Evolutionary conservation across 352 stramenopile genomes (phyloP).

Genomic region (Peronospora destructor): DNA sequence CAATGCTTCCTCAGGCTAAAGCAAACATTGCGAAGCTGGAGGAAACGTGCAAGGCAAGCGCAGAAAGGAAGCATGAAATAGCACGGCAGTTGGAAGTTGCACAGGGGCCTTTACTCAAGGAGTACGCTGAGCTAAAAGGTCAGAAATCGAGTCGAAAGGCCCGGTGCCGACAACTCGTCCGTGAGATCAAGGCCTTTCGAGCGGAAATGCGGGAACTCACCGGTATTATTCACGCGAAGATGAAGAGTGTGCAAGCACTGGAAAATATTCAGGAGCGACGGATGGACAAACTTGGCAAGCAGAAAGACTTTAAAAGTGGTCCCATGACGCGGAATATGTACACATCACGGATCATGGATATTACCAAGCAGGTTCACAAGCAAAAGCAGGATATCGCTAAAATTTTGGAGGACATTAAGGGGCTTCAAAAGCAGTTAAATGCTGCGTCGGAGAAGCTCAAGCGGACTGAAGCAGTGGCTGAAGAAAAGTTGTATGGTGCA

Average conservation of each 20-base stretch:
- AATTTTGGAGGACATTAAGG: conserved; percentile 72
- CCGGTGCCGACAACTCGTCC: conserved; percentile 50
- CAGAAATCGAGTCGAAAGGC: conserved; percentile 49
- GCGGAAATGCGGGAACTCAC: conserved; percentile 62
- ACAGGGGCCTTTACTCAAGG: conserved; percentile 35
- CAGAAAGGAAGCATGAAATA: conserved; percentile 45
- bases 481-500: conserved; percentile 79
- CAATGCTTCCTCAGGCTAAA: conserved; percentile 55
- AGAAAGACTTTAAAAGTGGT: conserved; percentile 10
- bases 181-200: conserved; percentile 58
- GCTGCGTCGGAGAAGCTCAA: conserved; percentile 70
- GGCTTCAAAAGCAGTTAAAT: conserved; percentile 79
- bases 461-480: conserved; percentile 68
- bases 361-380: conserved; percentile 87
- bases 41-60: conserved; percentile 46
- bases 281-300: conserved; percentile 17
- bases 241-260: conserved; percentile 44
- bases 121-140: conserved; percentile 37
- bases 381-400: conserved; percentile 84
- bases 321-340: conserved; percentile 71
- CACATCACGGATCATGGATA: conserved; percentile 86
- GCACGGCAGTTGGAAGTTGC: conserved; percentile 47
- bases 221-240: conserved; percentile 60
- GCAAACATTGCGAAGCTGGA: conserved; percentile 69
- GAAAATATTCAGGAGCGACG: conserved; percentile 48